A percentile compares a stretch with the other conserved stretches of the same genome.
Evolutionary conservation across 2,329 filamentous ascomycete genomes (phyloP).

Genomic region (Claviceps paspali): DNA sequence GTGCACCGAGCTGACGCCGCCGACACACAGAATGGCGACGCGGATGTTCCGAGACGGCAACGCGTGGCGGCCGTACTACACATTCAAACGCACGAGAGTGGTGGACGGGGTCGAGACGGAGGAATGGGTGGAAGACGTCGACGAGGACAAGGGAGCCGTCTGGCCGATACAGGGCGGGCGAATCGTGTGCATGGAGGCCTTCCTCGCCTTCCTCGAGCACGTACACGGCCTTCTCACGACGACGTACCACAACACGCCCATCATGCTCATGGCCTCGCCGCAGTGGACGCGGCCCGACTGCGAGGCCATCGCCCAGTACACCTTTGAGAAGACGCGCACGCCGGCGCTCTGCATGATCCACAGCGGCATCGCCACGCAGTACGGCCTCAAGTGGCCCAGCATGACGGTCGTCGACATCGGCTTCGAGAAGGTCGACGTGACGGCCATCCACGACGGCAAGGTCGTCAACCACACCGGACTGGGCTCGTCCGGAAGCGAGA

Average conservation of each 20-base stretch:
- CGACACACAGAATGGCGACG: slow-evolving; percentile 72
- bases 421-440: slow-evolving; percentile 82
- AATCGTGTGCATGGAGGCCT: slow-evolving; percentile 82
- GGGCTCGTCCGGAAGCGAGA: slow-evolving; percentile 35
- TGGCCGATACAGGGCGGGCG: slow-evolving; percentile 70
- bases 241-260: slow-evolving; percentile 89
- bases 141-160: slow-evolving; percentile 76
- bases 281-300: slow-evolving; percentile 80
- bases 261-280: slow-evolving; percentile 78
- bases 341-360: slow-evolving; percentile 86
- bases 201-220: slow-evolving; percentile 85
- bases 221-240: slow-evolving; percentile 81
- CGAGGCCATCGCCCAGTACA: slow-evolving; percentile 79
- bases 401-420: slow-evolving; percentile 87
- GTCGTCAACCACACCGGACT: slow-evolving; percentile 53
- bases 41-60: slow-evolving; percentile 88
- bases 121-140: slow-evolving; percentile 76
- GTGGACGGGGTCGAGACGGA: slow-evolving; percentile 37
- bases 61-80: slow-evolving; percentile 61
- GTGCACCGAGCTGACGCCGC: slow-evolving; percentile 78
- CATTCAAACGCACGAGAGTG: slow-evolving; percentile 48
- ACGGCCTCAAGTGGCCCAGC: slow-evolving; percentile 59
- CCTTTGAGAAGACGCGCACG: slow-evolving; percentile 95
- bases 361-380: slow-evolving; percentile 73
- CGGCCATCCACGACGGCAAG: slow-evolving; percentile 70